Base-by-base conservation (phyloP, 768 basidiomycete species). In the Russula dissimulans region DNA sequence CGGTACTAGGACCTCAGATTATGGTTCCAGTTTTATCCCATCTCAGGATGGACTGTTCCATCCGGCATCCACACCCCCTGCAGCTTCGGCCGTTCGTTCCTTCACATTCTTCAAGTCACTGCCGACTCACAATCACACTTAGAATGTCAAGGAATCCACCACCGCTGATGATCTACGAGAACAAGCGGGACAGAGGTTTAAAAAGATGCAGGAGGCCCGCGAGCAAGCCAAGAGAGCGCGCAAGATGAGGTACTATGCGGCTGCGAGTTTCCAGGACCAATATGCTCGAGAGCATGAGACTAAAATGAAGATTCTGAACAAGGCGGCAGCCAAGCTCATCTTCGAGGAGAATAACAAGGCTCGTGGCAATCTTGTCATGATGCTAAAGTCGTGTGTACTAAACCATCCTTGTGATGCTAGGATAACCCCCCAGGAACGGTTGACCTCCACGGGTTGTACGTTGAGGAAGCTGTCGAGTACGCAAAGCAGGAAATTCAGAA, bases 291-390 rank as follows among this genome's bases (percentile, higher is more conserved):
- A 2, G 8, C 17, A 29, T 4, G 1, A 43, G 54, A n/a, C n/a
- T 2, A 39, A 38, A 10, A 48, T 18, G 51, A 42, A 57, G 11
- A 1, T 6, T 5, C 22, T 61, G 22, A 39, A 61, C 14, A n/a
- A 26, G 17, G 39, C 11, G 39, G 60, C 60, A 12, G 60, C 60
- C 8, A 9, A 26, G 38, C 22, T 51, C 29, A 26, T 46, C 5
- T 61, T 61, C 17, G 44, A 12, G 31, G 29, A 56, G 43, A 61
- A 61, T 2, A 61, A 61, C 38, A 56, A 46, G 60, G 60, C 56
- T 12, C 4, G 31, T 7, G 12, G 18, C 17, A 18, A 41, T 49
- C 42, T 4, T 31, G 29, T 60, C 32, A 1, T 10, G 15, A 9
- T 18, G 34, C 17, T 11, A 42, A 18, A 1, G n/a, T 15, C 39